A percentile compares a stretch with the other conserved stretches of the same genome.
Conservation (phyloP, 2,329 filamentous ascomycete species). For the Fusarium torulosum region DNA sequence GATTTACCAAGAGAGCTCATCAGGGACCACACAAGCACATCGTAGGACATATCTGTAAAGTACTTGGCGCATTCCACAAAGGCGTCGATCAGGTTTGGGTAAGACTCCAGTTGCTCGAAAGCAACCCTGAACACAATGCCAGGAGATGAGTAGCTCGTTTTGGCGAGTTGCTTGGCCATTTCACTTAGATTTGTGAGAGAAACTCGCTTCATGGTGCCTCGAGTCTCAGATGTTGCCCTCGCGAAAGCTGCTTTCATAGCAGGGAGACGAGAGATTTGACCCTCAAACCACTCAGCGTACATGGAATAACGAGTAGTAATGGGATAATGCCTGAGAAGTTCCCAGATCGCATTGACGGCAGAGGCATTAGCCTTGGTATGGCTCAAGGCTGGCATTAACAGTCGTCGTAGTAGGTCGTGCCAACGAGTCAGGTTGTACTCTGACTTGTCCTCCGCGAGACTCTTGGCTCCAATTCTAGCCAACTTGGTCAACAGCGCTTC, state of each 20-base stretch:
- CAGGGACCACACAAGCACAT: conserved; percentile 92
- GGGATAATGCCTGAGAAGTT: conserved; percentile 82
- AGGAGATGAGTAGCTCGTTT: conserved; percentile 91
- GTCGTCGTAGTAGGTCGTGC: conserved; percentile 84
- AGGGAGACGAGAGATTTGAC: conserved; percentile 79
- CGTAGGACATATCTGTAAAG: conserved; percentile 92
- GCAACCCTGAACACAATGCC: conserved; percentile 92
- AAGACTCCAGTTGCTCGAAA: conserved; percentile 90
- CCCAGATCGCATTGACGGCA: conserved; percentile 87
- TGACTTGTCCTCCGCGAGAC: conserved; percentile 77
- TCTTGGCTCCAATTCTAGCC: conserved; percentile 85
- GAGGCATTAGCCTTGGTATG: conserved; percentile 87
- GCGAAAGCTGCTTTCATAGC: conserved; percentile 85
- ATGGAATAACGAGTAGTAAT: conserved; percentile 84
- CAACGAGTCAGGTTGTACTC: conserved; percentile 80
- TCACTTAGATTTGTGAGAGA: conserved; percentile 87
- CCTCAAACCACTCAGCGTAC: conserved; percentile 93
- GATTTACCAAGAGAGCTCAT: conserved; percentile 78
- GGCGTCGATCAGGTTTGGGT: conserved; percentile 93
- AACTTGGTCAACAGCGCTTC: conserved; percentile 82
- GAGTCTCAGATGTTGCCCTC: conserved; percentile 81
- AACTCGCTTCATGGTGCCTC: conserved; percentile 87
- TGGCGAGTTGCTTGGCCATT: conserved; percentile 90
- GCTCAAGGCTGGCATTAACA: conserved; percentile 90
- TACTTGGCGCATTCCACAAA: conserved; percentile 96